Evolutionary conservation across 1,284 basidiomycete genomes (phyloP), one percentile per base, ranked within the genome.

Genomic region (Rhodotorula sp.): DNA sequence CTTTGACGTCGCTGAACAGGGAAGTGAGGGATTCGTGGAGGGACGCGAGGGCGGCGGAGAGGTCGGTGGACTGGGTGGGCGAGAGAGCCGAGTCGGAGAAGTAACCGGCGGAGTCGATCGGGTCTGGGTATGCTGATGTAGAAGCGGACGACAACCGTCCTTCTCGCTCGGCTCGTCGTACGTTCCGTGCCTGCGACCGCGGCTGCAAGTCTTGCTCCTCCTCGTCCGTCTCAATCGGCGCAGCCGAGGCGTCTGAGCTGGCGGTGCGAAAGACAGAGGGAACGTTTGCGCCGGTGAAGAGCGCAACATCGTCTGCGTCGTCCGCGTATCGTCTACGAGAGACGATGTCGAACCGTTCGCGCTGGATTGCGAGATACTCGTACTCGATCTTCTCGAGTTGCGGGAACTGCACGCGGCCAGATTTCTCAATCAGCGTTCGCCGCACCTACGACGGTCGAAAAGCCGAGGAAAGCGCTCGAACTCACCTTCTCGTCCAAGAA

Each of bases 401-500:
- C 4, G 93, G 92, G 77, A 88, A 92, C 92, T 94, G 72, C 1
- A 69, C 13, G 48, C n/a, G 34, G 61, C 59, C n/a, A 4, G 39
- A 29, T 24, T 20, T 36, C 57, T n/a, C 6, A 24, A 32, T n/a
- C 13, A 2, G 10, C 20, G 15, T 9, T 20, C 17, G 9, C 13
- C 29, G 17, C 24, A 39, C 7, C 29, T n/a, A 27, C 34, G 8
- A 17, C 32, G 29, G 24, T 32, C 20, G 51, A 15, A 11, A 30
- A 39, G 53, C 24, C 29, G 20, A 24, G 30, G n/a, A 22, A 27
- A 54, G 17, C 17, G n/a, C 19, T 34, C 11, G 17, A 8, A 70
- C 81, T 48, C 54, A 92, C 92, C 87, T 97, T 97, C 79, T 93
- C 91, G 77, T 95, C 93, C 48, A 97, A 82, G 79, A 97, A 96